Conservation (phyloP, 1,284 basidiomycete genomes). For the Microbotryomycetes sp. region DNA sequence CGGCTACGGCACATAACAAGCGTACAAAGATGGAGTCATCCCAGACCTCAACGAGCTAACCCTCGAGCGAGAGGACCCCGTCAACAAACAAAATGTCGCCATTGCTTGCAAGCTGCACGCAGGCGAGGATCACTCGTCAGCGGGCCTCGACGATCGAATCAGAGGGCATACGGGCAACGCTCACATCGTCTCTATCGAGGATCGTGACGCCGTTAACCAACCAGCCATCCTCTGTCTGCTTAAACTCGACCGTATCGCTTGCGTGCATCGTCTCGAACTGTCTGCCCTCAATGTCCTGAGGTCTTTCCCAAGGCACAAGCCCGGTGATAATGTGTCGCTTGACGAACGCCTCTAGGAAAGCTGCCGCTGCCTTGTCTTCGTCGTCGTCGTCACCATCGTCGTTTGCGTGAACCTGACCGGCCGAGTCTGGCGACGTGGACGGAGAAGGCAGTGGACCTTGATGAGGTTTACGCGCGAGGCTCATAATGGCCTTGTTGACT, state of each 20-base stretch:
- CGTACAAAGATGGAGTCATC: too few species aligned
- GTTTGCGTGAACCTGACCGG: too few species aligned
- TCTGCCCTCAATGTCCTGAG: background rate
- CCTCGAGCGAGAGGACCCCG: slow-evolving; percentile 8
- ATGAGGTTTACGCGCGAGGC: slow-evolving; percentile 63
- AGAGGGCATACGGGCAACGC: too few species aligned
- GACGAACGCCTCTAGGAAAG: slow-evolving; percentile 63
- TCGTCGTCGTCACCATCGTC: too few species aligned
- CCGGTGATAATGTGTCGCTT: slow-evolving; percentile 57
- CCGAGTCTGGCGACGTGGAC: too few species aligned
- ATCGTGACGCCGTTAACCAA: background rate
- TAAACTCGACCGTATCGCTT: background rate
- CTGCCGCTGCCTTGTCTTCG: slow-evolving; percentile 52
- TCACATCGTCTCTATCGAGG: background rate
- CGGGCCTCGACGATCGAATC: too few species aligned
- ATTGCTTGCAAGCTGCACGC: slow-evolving; percentile 8
- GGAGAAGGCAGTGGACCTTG: slow-evolving; percentile 43
- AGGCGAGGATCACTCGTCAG: background rate
- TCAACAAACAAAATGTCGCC: slow-evolving; percentile 13
- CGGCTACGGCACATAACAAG: too few species aligned
- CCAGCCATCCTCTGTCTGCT: background rate
- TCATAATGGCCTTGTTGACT: slow-evolving; percentile 73
- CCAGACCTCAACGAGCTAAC: too few species aligned
- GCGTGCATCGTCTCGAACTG: background rate
- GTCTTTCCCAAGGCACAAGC: background rate